Base-by-base conservation (phyloP, 2,329 filamentous ascomycete species). In the Coniochaeta pulveracea region DNA sequence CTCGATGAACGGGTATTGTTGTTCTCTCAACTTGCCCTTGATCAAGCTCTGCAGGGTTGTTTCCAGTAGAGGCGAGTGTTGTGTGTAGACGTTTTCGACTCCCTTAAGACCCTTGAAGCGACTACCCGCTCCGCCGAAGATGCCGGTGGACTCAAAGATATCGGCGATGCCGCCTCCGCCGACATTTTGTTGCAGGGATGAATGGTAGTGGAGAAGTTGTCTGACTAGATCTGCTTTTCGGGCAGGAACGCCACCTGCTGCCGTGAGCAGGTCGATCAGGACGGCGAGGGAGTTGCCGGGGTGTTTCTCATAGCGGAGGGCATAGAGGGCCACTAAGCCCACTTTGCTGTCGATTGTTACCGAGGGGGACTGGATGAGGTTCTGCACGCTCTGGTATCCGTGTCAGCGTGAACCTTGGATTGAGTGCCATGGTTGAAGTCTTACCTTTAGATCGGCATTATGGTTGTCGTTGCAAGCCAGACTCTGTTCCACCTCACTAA, bases 21-120 rank as follows among this genome's bases (percentile, higher is more conserved):
- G 74, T 48, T 93, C 85, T 47, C 77, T 81, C 37, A 98, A 59
- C 19, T 83, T 76, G 1, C 91, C 93, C 52, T 94, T 95, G 61
- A 96, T 88, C 33, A 98, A 64, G 46, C 89, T 89, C 51, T 95
- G 89, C 12, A 98, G 61, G 16, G 86, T 96, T 16, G 73, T 72
- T 54, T 95, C 88, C 11, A 98, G 58, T 15, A 85, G 70, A 0
- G 93, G 86, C 5, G 85, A 93, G 55, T 98, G 91, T 54, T 98
- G 93, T 0, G 91, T 98, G 55, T 98, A 98, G 18, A 98, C 91
- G 47, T 98, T 98, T 55, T 98, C 93, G 1, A 98, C 91, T 2
- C 91, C 91, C 51, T 96, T 95, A 10, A 98, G 67, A 0, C 91
- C 91, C 50, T 93, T 94, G 56, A 98, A 86, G 5, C 88, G 77